Conservation (phyloP, 2,329 filamentous ascomycete genomes). For the Metarhizium rileyi region DNA sequence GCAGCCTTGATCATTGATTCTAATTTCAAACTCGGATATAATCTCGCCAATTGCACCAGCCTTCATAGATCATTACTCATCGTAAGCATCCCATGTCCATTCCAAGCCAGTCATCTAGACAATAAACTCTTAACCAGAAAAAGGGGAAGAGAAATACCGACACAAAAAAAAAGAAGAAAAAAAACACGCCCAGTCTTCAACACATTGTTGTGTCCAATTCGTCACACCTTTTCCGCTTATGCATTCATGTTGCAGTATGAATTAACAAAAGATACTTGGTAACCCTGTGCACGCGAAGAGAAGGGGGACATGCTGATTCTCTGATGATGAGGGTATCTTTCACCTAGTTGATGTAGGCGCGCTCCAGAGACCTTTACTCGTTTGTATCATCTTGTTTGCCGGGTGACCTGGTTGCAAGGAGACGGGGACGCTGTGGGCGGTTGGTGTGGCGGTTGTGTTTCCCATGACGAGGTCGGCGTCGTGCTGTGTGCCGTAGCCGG, state of each 20-base stretch:
- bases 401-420: constrained; percentile 44
- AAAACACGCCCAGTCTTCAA: neutral
- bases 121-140: neutral
- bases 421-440: constrained; percentile 30
- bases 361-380: constrained; percentile 54
- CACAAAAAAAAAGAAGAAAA: neutral
- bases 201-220: neutral
- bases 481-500: constrained; percentile 37
- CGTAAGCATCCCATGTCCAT: neutral
- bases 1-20: neutral
- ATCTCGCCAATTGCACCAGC: neutral
- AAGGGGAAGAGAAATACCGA: neutral
- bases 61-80: neutral
- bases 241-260: neutral
- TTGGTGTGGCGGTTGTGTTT: constrained; percentile 34
- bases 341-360: constrained; percentile 20
- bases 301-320: neutral
- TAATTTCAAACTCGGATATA: neutral
- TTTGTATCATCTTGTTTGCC: constrained; percentile 50
- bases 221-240: neutral
- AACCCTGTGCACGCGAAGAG: neutral
- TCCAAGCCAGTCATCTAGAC: neutral
- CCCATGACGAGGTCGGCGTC: constrained; percentile 34
- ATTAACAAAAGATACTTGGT: too few relatives aligned
- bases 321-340: neutral